phyloP scores from a whole-genome alignment of 148 eudicot genomes.

The Polygonum maritimum region DNA sequence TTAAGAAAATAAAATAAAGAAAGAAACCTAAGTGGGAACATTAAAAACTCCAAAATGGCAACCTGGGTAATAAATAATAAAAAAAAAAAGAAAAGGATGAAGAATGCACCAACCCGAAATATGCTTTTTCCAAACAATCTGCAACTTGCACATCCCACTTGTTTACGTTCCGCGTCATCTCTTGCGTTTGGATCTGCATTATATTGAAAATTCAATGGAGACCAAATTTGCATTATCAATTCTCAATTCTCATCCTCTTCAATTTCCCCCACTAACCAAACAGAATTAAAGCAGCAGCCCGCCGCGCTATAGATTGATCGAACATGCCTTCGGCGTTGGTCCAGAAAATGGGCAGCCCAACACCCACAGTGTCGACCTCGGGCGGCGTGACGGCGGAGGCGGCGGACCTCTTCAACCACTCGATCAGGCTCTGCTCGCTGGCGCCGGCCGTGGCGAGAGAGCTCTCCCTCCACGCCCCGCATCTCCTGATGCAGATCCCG shows the following conservation, averaged over 20 bases:
- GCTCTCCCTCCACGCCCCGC: neutral
- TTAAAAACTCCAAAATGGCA: neutral
- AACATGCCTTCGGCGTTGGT: neutral
- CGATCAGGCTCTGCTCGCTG: neutral
- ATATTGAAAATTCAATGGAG: neutral
- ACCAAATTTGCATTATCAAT: neutral
- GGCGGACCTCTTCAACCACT: neutral
- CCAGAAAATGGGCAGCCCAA: neutral
- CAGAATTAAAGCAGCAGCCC: no score
- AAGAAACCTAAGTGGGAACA: neutral
- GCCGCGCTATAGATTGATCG: neutral
- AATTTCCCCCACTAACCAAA: no score
- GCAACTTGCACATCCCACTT: slow-evolving; percentile 3
- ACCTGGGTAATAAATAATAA: neutral
- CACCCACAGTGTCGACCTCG: neutral
- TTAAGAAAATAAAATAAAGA: neutral
- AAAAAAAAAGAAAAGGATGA: neutral
- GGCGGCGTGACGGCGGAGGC: no score
- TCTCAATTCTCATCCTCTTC: no score
- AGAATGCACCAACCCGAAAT: neutral
- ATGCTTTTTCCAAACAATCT: neutral
- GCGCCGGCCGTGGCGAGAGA: neutral
- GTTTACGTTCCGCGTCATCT: neutral
- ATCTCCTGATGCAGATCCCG: slow-evolving; percentile 16
- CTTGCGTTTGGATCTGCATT: neutral